phyloP scores from a whole-genome alignment of 345 rosid genomes.

The Boechera retrofracta region DNA sequence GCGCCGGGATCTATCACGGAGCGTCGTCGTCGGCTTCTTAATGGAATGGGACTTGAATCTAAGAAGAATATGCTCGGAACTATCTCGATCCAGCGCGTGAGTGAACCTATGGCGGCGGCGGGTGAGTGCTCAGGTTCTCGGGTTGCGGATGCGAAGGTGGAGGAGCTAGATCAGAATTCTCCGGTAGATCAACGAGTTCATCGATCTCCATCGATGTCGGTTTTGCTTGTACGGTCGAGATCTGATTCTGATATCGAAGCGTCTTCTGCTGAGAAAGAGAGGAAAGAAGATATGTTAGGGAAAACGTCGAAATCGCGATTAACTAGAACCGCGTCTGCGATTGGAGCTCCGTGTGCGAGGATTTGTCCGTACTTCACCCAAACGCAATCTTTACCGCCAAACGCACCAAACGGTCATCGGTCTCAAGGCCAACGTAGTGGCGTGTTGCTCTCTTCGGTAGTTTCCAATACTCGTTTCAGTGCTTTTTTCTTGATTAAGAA shows the following conservation, averaged over 20 bases:
- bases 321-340: slow-evolving; percentile 63
- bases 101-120: slow-evolving; percentile 1
- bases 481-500: slow-evolving; percentile 88
- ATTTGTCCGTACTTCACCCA: slow-evolving; percentile 51
- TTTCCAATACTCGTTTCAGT: slow-evolving; percentile 52
- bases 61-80: slow-evolving; percentile 51
- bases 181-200: slow-evolving; percentile 24
- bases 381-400: slow-evolving; percentile 44
- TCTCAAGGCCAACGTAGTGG: slow-evolving; percentile 33
- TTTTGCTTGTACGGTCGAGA: slow-evolving; percentile 65
- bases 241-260: slow-evolving; percentile 76
- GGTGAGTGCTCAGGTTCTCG: slow-evolving; percentile 7
- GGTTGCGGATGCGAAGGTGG: slow-evolving; percentile 24
- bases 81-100: slow-evolving; percentile 45
- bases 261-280: slow-evolving; percentile 46
- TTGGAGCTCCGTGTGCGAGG: slow-evolving; percentile 51
- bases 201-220: slow-evolving; percentile 41
- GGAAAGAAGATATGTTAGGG: slow-evolving; percentile 78
- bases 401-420: slow-evolving; percentile 14
- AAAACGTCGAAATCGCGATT: slow-evolving; percentile 65
- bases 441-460: slow-evolving; percentile 38
- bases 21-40: slow-evolving; percentile 69
- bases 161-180: slow-evolving; percentile 8
- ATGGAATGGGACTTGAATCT: slow-evolving; percentile 74
- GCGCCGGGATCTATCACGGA: slow-evolving; percentile 82